Evolutionary conservation across 441 rosid species (phyloP).

Genomic region (Corymbia citriodora): DNA sequence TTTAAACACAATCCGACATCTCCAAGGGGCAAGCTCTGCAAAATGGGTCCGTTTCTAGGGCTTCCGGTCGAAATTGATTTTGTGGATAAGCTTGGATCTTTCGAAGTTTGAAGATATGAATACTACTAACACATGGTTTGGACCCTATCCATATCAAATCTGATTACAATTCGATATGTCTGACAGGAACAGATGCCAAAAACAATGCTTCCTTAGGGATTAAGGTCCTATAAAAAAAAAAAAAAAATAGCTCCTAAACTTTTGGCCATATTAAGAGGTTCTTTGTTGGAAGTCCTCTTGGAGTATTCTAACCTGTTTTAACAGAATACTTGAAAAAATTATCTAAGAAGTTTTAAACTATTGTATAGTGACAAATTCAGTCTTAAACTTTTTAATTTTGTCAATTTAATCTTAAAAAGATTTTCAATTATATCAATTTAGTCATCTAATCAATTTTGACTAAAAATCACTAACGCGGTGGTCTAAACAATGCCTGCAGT

Average conservation of each 20-base stretch:
- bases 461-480: accelerated
- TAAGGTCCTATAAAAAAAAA: neutral
- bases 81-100: neutral
- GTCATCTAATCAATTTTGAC: accelerated
- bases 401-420: accelerated
- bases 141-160: neutral
- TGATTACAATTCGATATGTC: neutral
- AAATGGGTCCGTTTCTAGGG: neutral
- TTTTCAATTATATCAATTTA: too few relatives aligned
- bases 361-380: too few relatives aligned
- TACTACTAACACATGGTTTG: neutral
- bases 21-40: neutral
- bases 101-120: neutral
- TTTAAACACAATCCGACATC: accelerated
- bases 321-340: neutral
- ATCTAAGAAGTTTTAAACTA: too few relatives aligned
- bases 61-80: neutral
- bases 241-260: neutral
- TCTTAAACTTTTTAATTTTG: accelerated
- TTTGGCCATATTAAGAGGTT: neutral
- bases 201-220: neutral
- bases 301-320: neutral
- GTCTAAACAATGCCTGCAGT: accelerated
- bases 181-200: neutral
- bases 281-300: accelerated